These are phyloP conservation scores for Leishmania aethiopica DNA, from an alignment of 208 protist genomes.

Conservation along the genomic window DNA sequence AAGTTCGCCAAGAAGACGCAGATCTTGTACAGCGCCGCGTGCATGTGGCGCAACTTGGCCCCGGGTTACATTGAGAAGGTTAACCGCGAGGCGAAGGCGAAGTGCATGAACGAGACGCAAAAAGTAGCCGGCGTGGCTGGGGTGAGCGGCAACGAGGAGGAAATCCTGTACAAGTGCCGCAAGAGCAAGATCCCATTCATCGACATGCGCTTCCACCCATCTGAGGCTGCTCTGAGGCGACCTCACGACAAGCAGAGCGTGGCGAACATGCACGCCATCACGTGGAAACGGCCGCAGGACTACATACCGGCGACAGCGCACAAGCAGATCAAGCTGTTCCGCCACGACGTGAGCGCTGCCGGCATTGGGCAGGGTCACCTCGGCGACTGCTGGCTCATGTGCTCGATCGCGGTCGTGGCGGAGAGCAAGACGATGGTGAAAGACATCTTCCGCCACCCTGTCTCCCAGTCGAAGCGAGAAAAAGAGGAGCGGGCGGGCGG, in stretches of 20 bases:
- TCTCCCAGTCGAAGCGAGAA: constrained; percentile 26
- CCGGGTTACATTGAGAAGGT: constrained; percentile 30
- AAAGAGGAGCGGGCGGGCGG: constrained; percentile 37
- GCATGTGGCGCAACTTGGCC: constrained; percentile 15
- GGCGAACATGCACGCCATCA: constrained; percentile 28
- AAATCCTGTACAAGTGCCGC: constrained; percentile 46
- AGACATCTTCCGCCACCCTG: constrained; percentile 39
- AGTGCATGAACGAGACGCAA: constrained; percentile 26
- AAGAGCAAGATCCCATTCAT: constrained; percentile 51
- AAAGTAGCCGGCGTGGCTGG: constrained; percentile 22
- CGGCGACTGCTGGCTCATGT: constrained; percentile 75
- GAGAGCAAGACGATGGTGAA: constrained; percentile 43
- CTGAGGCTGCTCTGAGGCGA: constrained; percentile 39
- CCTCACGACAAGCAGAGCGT: constrained; percentile 29
- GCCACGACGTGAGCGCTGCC: constrained; percentile 33
- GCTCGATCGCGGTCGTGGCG: constrained; percentile 49
- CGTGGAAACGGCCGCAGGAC: constrained; percentile 63
- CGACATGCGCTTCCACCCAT: constrained; percentile 54
- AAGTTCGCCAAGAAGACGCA: constrained; percentile 31
- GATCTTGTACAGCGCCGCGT: constrained; percentile 28
- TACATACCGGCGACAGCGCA: constrained; percentile 42
- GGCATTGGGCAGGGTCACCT: constrained; percentile 61
- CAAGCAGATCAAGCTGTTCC: constrained; percentile 42
- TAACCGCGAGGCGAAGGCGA: constrained; percentile 28
- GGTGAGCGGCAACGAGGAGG: constrained; percentile 29